Percentiles rank a stretch among this genome's conserved stretches.
These are phyloP conservation scores for Alternaria ventricosa DNA, from an alignment of 2,329 filamentous ascomycete genomes.

Conservation along the genomic window DNA sequence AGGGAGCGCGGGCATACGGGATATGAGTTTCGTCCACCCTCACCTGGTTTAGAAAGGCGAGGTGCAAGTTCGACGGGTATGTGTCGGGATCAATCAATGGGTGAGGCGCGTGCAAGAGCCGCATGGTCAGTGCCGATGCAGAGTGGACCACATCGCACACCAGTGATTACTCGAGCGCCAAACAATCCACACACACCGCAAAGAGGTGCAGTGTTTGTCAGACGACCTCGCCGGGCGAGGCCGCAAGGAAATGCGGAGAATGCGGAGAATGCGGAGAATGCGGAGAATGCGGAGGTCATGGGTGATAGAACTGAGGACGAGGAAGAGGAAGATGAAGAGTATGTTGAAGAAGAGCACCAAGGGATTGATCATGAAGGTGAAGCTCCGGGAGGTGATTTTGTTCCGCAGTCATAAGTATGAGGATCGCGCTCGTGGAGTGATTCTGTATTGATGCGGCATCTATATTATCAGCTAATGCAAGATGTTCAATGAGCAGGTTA, in stretches of 20 bases:
- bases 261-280: not conserved
- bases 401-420: too few relatives aligned
- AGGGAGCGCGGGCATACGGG: not conserved
- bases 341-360: not conserved
- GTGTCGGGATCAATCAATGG: not conserved
- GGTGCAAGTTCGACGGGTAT: not conserved
- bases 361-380: not conserved
- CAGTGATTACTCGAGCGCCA: not conserved
- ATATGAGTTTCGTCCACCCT: not conserved
- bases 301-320: not conserved
- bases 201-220: not conserved
- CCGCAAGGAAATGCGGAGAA: not conserved
- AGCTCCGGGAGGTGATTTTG: not conserved
- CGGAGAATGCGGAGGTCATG: not conserved
- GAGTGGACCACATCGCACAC: not conserved
- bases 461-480: not conserved
- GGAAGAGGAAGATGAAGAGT: not conserved
- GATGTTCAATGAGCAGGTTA: fast-evolving
- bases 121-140: not conserved
- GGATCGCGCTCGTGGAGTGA: not conserved
- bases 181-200: not conserved
- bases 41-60: not conserved
- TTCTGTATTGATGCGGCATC: not conserved
- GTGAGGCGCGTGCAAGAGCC: not conserved
- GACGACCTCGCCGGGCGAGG: not conserved